A percentile compares a stretch with the other conserved stretches of the same genome.
These are phyloP conservation scores for Phylloporus sp. DNA, from an alignment of 768 basidiomycete genomes.

Conservation along the genomic window DNA sequence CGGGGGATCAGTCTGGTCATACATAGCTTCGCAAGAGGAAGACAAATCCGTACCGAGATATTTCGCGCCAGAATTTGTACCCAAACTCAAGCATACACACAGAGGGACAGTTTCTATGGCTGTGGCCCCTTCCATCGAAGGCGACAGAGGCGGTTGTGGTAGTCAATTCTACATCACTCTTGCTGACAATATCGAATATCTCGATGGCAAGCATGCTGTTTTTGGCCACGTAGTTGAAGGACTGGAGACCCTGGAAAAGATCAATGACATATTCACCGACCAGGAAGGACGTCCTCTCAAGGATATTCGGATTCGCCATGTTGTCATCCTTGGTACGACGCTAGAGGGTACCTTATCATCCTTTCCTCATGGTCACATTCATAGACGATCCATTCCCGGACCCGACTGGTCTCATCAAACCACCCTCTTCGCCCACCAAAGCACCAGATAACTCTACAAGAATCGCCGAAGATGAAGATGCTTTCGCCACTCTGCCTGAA, in stretches of 20 bases:
- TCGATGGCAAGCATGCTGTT: slow-evolving; percentile 91
- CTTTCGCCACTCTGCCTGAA: slow-evolving; percentile 73
- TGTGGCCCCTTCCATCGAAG: slow-evolving; percentile 76
- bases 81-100: slow-evolving; percentile 76
- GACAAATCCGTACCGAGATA: slow-evolving; percentile 56
- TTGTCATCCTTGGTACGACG: slow-evolving; percentile 81
- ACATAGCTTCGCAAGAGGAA: slow-evolving; percentile 49
- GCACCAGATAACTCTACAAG: slow-evolving; percentile 85
- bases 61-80: slow-evolving; percentile 79
- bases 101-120: slow-evolving; percentile 98
- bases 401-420: slow-evolving; percentile 67
- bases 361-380: slow-evolving; percentile 1
- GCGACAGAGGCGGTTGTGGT: slow-evolving; percentile 74
- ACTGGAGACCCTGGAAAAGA: slow-evolving; percentile 82
- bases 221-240: slow-evolving; percentile 97
- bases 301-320: slow-evolving; percentile 91
- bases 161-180: slow-evolving; percentile 98
- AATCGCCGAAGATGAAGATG: slow-evolving; percentile 94
- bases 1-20: slow-evolving; percentile 86
- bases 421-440: slow-evolving; percentile 71
- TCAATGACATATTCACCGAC: slow-evolving; percentile 90
- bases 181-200: slow-evolving; percentile 85
- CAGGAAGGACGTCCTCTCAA: slow-evolving; percentile 88
- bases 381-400: slow-evolving; percentile 95
- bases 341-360: background rate